phyloP scores from a whole-genome alignment of 176 grass and related monocot genomes.

The Musa acuminata region DNA sequence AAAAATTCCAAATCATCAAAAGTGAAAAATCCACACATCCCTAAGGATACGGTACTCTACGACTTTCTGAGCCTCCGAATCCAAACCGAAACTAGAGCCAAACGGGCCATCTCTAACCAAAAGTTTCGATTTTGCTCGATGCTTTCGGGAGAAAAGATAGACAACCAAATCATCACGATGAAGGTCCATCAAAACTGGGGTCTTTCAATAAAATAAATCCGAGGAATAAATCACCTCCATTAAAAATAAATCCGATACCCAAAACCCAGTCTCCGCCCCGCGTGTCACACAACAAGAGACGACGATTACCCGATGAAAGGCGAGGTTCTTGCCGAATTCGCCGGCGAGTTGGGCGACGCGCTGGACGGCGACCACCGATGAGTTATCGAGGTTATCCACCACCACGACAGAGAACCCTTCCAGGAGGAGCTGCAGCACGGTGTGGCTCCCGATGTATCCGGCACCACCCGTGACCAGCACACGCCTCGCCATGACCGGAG shows the following conservation, averaged over 20 bases:
- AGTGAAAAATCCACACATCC: not conserved
- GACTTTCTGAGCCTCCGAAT: not conserved
- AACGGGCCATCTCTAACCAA: not conserved
- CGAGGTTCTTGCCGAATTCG: slow-evolving; percentile 9
- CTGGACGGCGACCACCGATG: slow-evolving; percentile 1
- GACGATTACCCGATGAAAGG: not conserved
- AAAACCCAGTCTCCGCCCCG: not conserved
- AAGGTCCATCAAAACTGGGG: not conserved
- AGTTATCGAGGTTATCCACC: slow-evolving; percentile 15
- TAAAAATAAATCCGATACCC: not conserved
- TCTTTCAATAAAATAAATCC: not conserved
- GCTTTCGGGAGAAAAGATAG: not conserved
- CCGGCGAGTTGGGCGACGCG: not conserved
- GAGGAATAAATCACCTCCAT: too few species aligned
- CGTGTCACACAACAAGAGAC: not conserved
- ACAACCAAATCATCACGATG: not conserved
- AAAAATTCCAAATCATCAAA: not conserved
- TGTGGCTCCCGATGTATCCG: slow-evolving; percentile 21
- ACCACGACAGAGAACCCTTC: slow-evolving; percentile 9
- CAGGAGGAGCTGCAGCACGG: slow-evolving; percentile 12
- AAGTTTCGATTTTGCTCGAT: not conserved
- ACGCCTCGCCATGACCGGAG: not conserved
- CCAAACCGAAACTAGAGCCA: not conserved
- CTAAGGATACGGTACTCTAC: not conserved
- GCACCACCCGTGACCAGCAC: slow-evolving; percentile 12